phyloP scores from a whole-genome alignment of 768 basidiomycete species.

The Leccinum obscurum region DNA sequence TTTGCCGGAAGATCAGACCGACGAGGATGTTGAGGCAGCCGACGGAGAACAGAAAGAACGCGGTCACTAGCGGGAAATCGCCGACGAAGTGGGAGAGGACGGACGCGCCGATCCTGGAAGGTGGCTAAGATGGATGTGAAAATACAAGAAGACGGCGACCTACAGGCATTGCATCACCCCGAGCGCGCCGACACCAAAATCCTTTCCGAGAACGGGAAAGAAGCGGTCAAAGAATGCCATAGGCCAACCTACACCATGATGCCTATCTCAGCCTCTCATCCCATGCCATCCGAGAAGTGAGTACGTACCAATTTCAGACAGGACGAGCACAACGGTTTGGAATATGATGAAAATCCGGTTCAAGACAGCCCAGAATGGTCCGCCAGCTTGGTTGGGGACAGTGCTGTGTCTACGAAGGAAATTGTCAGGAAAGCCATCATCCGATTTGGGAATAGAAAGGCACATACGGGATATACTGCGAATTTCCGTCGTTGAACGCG shows the following conservation, averaged over 20 bases:
- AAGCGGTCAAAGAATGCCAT: conserved; percentile 77
- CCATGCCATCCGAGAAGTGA: too few species aligned
- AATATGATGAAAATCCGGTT: conserved; percentile 84
- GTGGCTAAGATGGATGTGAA: background rate
- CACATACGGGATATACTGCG: conserved; percentile 81
- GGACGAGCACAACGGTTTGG: conserved; percentile 72
- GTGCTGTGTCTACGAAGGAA: conserved; percentile 58
- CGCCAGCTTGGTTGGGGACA: conserved; percentile 92
- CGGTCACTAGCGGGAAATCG: conserved; percentile 82
- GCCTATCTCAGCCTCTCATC: background rate
- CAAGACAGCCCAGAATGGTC: conserved; percentile 59
- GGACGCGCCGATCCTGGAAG: conserved; percentile 58
- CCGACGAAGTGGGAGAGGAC: conserved; percentile 78
- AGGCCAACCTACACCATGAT: conserved; percentile 56
- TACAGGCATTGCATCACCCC: conserved; percentile 87
- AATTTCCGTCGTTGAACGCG: conserved; percentile 49
- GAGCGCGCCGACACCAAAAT: conserved; percentile 84
- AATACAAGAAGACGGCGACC: conserved; percentile 26
- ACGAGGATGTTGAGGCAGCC: conserved; percentile 82
- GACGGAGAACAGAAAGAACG: conserved; percentile 81
- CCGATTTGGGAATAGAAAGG: background rate
- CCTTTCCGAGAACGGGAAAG: conserved; percentile 86
- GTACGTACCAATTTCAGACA: conserved; percentile 41
- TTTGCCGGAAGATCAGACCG: conserved; percentile 76
- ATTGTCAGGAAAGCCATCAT: background rate